Evolutionary conservation across 352 stramenopile genomes (phyloP).

Genomic region (Vaucheria bursata): DNA sequence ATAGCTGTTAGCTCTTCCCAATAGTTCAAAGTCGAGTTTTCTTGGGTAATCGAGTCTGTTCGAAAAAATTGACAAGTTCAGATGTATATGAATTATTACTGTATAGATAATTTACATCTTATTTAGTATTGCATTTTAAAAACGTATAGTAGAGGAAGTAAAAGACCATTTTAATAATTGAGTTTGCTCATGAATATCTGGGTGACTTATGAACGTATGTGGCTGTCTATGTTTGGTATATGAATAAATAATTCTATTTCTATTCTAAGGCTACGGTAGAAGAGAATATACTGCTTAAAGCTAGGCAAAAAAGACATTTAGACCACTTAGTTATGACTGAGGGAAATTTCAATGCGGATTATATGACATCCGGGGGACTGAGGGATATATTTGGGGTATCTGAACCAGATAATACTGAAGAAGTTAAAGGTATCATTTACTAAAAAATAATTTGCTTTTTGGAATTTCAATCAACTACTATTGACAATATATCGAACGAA

Average conservation of each 20-base stretch:
- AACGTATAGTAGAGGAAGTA: background rate
- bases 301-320: conserved; percentile 90
- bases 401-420: background rate
- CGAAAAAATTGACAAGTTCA: too few relatives aligned
- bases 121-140: background rate
- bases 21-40: too few relatives aligned
- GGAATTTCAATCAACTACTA: too few relatives aligned
- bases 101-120: background rate
- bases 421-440: background rate
- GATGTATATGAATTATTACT: background rate
- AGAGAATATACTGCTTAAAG: conserved; percentile 99
- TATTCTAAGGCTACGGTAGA: conserved; percentile 94
- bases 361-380: conserved; percentile 71
- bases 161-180: background rate
- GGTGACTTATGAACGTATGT: background rate
- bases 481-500: too few relatives aligned
- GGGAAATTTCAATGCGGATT: conserved; percentile 67
- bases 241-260: conserved; percentile 51
- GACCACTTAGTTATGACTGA: conserved; percentile 80
- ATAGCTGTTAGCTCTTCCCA: too few relatives aligned
- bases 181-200: background rate
- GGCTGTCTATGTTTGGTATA: background rate
- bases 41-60: too few relatives aligned
- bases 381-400: conserved; percentile 70
- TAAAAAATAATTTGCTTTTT: background rate